These are phyloP conservation scores for Chaetoceros muelleri DNA, from an alignment of 108 stramenopile species.

Conservation along the genomic window DNA sequence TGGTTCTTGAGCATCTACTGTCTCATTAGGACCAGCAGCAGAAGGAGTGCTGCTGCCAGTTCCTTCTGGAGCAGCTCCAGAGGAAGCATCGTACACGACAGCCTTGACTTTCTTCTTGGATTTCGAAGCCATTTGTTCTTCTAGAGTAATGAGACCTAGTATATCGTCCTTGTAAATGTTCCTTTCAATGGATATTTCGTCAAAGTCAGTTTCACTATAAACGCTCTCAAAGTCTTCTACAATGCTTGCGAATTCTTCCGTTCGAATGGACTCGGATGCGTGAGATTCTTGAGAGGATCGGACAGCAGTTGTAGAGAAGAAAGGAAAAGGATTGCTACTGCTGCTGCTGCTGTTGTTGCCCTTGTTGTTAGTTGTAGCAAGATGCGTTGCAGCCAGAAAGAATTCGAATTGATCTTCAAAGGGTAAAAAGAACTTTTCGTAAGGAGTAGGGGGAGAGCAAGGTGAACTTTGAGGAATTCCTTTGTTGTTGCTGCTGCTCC, in stretches of 20 bases:
- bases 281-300: too few relatives aligned
- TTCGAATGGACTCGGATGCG: neutral
- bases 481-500: too few relatives aligned
- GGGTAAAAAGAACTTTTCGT: neutral
- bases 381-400: too few relatives aligned
- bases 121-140: neutral
- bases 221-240: neutral
- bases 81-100: too few relatives aligned
- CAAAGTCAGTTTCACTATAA: neutral
- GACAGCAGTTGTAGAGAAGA: neutral
- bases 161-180: neutral
- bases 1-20: neutral
- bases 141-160: neutral
- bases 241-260: neutral
- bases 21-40: too few relatives aligned
- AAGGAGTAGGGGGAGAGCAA: neutral
- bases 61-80: too few relatives aligned
- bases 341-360: neutral
- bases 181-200: neutral
- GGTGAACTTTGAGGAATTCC: neutral
- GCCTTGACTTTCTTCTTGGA: neutral
- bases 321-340: neutral
- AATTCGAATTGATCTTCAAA: neutral
- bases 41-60: too few relatives aligned
- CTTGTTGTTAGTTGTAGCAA: too few relatives aligned